Base-by-base conservation (phyloP, 345 rosid genomes). In the Noccaea bulbosa region DNA sequence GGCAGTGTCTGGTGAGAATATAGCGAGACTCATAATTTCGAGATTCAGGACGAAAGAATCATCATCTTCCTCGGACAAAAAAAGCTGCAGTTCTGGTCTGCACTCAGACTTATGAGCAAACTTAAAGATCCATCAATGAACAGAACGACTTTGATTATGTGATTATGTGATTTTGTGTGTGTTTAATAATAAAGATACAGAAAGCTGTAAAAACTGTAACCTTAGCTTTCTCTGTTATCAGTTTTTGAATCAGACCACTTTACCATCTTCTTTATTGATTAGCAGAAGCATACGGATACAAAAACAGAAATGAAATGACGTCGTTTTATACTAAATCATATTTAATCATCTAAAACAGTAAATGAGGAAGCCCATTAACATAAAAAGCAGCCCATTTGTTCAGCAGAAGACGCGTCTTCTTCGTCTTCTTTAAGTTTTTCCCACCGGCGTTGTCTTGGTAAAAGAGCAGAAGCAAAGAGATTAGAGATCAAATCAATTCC, bases 1-100 rank as follows among this genome's bases (percentile, higher is more conserved):
- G 44, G 90, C 97, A 5, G 95, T 91, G 37, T 86, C 97, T 56
- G 97, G 97, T 15, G 97, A 94, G 82, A 94, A 94, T 24, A 79
- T 94, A 5, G 99, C 86, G 0, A 86, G 99, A 7, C 95, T 94
- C 71, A 83, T 91, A 63, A 41, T 88, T 61, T 83, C 95, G 4
- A 84, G 99, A 70, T 72, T 80, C 56, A 70, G 46, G 10, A 41
- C 77, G n/a, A 53, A 66, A 16, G 46, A 40, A n/a, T 64, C 71
- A 54, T 54, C 5, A 37, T 54, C 47, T 61, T 32, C 79, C 30
- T 65, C 77, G n/a, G 59, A 77, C 65, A 52, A 38, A 73, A 67
- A 68, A 79, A 78, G 70, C 68, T 69, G 76, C 41, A 32, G 27
- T 44, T 64, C 79, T 4, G 68, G 45, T 5, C 61, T 74, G 77